Evolutionary conservation across 2,329 filamentous ascomycete genomes (phyloP), one percentile per base, ranked within the genome.

Genomic region (Alternaria conjuncta): DNA sequence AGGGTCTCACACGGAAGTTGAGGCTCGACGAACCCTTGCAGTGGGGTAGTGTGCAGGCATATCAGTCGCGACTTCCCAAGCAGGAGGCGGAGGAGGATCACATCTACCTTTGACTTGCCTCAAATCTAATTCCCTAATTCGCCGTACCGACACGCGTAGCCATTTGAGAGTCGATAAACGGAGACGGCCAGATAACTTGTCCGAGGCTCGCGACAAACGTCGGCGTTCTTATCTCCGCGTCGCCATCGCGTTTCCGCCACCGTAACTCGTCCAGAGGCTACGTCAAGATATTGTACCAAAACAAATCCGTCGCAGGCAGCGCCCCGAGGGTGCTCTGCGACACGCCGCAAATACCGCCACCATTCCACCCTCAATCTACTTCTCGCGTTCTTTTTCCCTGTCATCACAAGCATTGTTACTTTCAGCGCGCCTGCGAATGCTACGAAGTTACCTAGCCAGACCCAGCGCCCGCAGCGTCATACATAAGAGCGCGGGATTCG

Each of bases 391-490:
- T 21, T 28, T 30, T 9, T 47, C 41, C 5, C 23, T 30, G 15
- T 21, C 30, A 6, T 43, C 47, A 5, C 30, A 28, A 20, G 12
- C 21, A 18, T 36, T 18, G 47, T 30, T 41, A 41, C 56, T 60
- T 30, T 47, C 56, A n/a, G 54, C 49, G 69, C 78, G 76, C 71
- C 72, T 79, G 70, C 76, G 73, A 63, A 69, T 76, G 76, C 75
- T 80, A 68, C 75, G 76, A 69, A 68, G 66, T 23, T 73, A 72
- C 55, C 28, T 76, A 25, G 54, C 69, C 10, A 69, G 72, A 57
- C 69, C 71, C n/a, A 67, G 54, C 58, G 68, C 73, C 51, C 65
- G 71, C 18, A 65, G 67, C 13, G 61, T 68, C 13, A 20, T 77
- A 13, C 68, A 69, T 13, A 77, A 67, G 59, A 75, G 74, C 13